These are phyloP conservation scores for Bacidia rubella DNA, from an alignment of 495 filamentous ascomycete species.

Conservation along the genomic window DNA sequence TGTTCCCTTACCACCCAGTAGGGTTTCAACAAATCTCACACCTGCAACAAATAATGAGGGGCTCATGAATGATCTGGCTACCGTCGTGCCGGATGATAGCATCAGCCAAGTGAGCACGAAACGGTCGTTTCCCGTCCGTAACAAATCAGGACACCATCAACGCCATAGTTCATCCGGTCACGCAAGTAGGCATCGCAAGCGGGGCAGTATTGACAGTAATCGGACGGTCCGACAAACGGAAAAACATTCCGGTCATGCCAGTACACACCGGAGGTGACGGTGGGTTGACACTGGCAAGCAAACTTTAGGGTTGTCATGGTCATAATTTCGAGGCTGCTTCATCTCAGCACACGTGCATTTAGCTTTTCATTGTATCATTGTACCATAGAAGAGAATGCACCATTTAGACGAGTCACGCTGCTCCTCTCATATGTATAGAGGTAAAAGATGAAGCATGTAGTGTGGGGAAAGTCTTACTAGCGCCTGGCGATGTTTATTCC, in stretches of 20 bases:
- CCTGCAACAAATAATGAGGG: slow-evolving; percentile 13
- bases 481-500: not conserved
- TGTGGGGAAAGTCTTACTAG: not conserved
- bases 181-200: not conserved
- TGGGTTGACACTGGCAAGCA: not conserved
- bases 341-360: no score
- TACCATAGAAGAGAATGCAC: no score
- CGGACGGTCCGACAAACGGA: slow-evolving; percentile 25
- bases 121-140: slow-evolving; percentile 12
- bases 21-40: slow-evolving; percentile 18
- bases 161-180: slow-evolving; percentile 1
- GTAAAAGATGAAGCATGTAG: no score
- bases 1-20: slow-evolving; percentile 37
- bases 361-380: no score
- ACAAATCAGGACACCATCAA: not conserved
- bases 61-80: slow-evolving; percentile 30
- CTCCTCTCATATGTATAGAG: no score
- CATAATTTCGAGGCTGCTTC: no score
- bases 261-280: not conserved
- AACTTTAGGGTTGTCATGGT: no score
- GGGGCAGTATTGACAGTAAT: slow-evolving; percentile 17
- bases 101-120: slow-evolving; percentile 49
- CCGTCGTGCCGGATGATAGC: slow-evolving; percentile 50
- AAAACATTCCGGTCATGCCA: slow-evolving; percentile 3
- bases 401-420: no score